Evolutionary conservation across 306 rosid species (phyloP).

Genomic region (Rosa persica): DNA sequence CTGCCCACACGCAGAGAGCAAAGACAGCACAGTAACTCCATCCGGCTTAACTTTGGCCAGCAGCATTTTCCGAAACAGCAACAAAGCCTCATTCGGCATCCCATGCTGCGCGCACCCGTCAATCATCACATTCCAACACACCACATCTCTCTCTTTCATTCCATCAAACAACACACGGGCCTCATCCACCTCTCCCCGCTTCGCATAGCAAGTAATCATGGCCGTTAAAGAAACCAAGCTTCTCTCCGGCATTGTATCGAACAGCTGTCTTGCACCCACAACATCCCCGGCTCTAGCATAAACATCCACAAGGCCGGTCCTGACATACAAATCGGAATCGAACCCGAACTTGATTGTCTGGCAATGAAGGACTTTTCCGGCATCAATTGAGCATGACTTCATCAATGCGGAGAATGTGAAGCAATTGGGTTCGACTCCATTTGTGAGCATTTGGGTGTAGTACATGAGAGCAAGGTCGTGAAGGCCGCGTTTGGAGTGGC

Average conservation of each 20-base stretch:
- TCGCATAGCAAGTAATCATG: conserved; percentile 64
- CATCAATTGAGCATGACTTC: conserved; percentile 39
- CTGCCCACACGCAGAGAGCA: conserved; percentile 75
- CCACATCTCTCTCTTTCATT: conserved; percentile 53
- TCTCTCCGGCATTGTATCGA: conserved; percentile 63
- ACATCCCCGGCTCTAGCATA: conserved; percentile 67
- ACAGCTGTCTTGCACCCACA: conserved; percentile 51
- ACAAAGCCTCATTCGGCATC: conserved; percentile 56
- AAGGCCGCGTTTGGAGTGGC: conserved; percentile 53
- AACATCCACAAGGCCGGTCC: conserved; percentile 59
- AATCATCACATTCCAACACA: conserved; percentile 89
- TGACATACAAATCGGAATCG: conserved; percentile 47
- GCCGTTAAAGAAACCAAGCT: conserved; percentile 63
- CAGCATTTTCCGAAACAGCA: conserved; percentile 64
- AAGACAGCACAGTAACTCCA: conserved; percentile 61
- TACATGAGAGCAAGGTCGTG: conserved; percentile 44
- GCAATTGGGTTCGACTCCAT: conserved; percentile 56
- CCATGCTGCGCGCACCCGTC: conserved; percentile 74
- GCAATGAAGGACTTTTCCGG: conserved; percentile 48
- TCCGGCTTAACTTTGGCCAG: conserved; percentile 50
- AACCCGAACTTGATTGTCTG: conserved; percentile 52
- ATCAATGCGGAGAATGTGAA: conserved; percentile 67
- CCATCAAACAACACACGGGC: conserved; percentile 55
- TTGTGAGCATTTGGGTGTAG: conserved; percentile 55
- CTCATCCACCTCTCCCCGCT: conserved; percentile 53